Evolutionary conservation across 306 rosid species (phyloP).

Genomic region (Vigna reflexopilosa): DNA sequence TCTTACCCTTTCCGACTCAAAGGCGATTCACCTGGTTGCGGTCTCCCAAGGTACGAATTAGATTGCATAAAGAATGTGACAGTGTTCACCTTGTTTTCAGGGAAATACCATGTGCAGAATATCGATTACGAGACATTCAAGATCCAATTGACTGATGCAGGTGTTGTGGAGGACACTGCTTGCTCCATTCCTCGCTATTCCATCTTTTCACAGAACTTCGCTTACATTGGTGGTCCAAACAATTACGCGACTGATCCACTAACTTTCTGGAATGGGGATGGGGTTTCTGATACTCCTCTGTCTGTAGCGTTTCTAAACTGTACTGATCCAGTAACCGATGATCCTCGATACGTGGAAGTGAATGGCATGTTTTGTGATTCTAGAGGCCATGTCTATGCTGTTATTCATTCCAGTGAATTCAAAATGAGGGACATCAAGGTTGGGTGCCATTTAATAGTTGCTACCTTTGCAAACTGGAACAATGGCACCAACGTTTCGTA

Average conservation of each 20-base stretch:
- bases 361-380: neutral
- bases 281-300: too few species aligned
- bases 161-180: neutral
- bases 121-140: neutral
- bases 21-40: neutral
- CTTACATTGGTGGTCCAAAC: neutral
- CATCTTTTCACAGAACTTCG: neutral
- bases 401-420: neutral
- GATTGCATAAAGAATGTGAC: neutral
- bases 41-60: neutral
- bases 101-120: neutral
- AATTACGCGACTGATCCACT: neutral
- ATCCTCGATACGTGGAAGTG: neutral
- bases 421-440: neutral
- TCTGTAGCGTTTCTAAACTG: neutral
- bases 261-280: neutral
- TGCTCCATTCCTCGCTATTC: slow-evolving; percentile 5
- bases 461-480: neutral
- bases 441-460: neutral
- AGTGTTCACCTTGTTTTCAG: neutral
- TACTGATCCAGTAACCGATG: neutral
- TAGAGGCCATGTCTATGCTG: neutral
- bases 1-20: neutral
- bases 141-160: neutral
- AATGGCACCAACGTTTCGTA: neutral